Evolutionary conservation across 163 green algal species (phyloP).

Genomic region (Picocystis sp.): DNA sequence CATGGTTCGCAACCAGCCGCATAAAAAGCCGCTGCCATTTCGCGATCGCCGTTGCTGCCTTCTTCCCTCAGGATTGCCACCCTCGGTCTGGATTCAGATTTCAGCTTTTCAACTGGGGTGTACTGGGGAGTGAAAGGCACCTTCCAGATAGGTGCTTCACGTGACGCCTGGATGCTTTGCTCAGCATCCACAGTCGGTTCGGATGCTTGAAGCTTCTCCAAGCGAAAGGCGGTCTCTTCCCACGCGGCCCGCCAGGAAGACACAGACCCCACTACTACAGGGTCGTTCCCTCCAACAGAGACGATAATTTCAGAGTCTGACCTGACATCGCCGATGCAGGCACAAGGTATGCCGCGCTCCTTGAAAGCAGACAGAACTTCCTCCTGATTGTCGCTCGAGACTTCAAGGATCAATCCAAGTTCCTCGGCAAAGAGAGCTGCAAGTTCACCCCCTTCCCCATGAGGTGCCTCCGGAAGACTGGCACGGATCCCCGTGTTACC

Average conservation of each 20-base stretch:
- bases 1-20: conserved; percentile 55
- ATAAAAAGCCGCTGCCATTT: conserved; percentile 82
- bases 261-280: conserved; percentile 9
- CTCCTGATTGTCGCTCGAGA: conserved; percentile 31
- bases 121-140: conserved; percentile 5
- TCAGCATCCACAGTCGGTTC: conserved; percentile 68
- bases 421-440: conserved; percentile 87
- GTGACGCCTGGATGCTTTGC: conserved; percentile 32
- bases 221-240: conserved; percentile 82
- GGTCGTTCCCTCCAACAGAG: conserved; percentile 15
- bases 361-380: conserved; percentile 44
- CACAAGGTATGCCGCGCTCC: conserved; percentile 40
- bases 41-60: conserved; percentile 88
- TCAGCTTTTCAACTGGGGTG: conserved; percentile 8
- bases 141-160: conserved; percentile 31
- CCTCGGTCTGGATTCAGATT: conserved; percentile 19
- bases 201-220: conserved; percentile 65
- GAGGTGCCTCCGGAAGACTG: neutral
- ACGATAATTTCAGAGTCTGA: conserved; percentile 12
- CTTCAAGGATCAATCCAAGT: conserved; percentile 86
- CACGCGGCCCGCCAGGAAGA: conserved; percentile 49
- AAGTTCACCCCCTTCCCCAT: conserved; percentile 24
- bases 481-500: conserved; percentile 11
- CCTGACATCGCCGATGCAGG: conserved; percentile 37
- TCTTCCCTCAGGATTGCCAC: conserved; percentile 88